Base-by-base conservation (phyloP, 257 asterid species). In the Datura wrightii region DNA sequence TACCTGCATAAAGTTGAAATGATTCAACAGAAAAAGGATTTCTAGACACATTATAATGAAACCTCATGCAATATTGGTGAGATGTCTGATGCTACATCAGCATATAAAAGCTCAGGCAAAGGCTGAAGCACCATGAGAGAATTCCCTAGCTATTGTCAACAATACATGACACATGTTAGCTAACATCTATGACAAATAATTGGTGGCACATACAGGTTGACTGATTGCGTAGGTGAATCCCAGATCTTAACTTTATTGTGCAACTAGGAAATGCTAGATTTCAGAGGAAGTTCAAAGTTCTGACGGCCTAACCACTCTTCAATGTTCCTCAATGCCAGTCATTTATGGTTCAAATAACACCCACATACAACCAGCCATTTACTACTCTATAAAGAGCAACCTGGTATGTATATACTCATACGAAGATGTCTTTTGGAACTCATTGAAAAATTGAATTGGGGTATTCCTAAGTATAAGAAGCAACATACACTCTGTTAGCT, bases 401-500 rank as follows among this genome's bases (percentile, higher is more conserved):
- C 50, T 2, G 24, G 50, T 62, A 24, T 76, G 81, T 11, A 76
- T 48, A 24, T 50, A 50, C 81, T 24, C 14, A 1, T 24, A 76
- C 24, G 42, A 50, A 50, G 42, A 50, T 76, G 42, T 31, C 82
- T 50, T 76, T 50, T 76, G 13, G 81, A 76, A 76, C 60, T 50
- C 62, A 7, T n/a, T n/a, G 62, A 50, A 50, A 50, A 31, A 50
- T 74, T 48, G 39, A 72, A 72, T 18, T 76, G 44, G 19, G 62
- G 31, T 50, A 44, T 24, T 13, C 8, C 62, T 76, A 76, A 50
- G 82, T 46, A 24, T 13, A 50, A 50, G 86, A 90, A 79, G 83
- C 39, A 37, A 84, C 93, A 39, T 93, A 96, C 99, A 96, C 85
- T 91, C 99, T 93, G 89, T 89, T 89, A 78, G 99, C 98, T 86